Evolutionary conservation across 768 basidiomycete genomes (phyloP).

Genomic region (Fistulinella prunicolor): DNA sequence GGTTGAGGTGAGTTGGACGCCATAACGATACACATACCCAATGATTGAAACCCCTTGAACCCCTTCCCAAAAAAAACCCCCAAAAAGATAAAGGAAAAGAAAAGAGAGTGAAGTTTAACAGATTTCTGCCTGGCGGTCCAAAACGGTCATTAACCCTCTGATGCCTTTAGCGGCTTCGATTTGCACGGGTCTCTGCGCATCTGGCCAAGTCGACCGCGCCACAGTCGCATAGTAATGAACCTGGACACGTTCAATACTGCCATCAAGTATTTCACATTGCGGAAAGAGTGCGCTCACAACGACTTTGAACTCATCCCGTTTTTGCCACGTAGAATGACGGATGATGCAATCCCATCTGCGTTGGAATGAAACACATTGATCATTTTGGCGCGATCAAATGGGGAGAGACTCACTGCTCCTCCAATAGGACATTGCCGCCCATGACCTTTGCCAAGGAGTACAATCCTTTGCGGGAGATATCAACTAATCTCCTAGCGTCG

Average conservation of each 20-base stretch:
- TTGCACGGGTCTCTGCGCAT: constrained; percentile 37
- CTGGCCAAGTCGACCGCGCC: constrained; percentile 34
- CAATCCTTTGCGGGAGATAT: constrained; percentile 32
- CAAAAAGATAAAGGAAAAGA: background rate
- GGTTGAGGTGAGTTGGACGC: background rate
- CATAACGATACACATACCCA: constrained; percentile 23
- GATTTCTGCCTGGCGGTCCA: constrained; percentile 31
- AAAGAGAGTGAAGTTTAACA: constrained; percentile 14
- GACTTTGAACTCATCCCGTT: constrained; percentile 34
- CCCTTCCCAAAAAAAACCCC: constrained; percentile 7
- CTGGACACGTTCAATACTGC: constrained; percentile 20
- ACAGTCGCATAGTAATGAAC: constrained; percentile 36
- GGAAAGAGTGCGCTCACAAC: constrained; percentile 21
- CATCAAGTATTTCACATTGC: constrained; percentile 8
- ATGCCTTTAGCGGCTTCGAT: constrained; percentile 36
- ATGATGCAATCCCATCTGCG: constrained; percentile 38
- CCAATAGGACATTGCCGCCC: constrained; percentile 37
- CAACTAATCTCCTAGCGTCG: constrained; percentile 33
- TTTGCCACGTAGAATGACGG: constrained; percentile 29
- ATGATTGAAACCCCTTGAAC: constrained; percentile 14
- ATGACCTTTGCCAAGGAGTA: constrained; percentile 32
- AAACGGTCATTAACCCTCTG: constrained; percentile 36
- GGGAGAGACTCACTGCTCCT: constrained; percentile 33
- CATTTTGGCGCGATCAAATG: constrained; percentile 15
- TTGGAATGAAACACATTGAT: constrained; percentile 12